phyloP scores from a whole-genome alignment of 106 monocot species.

The Ottelia alismoides region DNA sequence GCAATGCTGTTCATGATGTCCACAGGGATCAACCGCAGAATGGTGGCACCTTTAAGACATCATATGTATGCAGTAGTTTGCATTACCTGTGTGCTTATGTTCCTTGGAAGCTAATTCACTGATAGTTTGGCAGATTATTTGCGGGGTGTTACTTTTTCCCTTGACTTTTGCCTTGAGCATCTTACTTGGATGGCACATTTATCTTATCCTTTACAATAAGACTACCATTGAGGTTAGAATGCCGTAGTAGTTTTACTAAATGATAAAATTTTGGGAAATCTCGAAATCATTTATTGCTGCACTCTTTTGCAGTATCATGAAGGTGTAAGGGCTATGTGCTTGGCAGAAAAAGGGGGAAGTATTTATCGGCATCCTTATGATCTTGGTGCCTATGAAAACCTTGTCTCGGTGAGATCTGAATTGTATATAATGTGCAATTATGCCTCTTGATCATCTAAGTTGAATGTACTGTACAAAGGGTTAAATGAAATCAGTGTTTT shows the following conservation, averaged over 20 bases:
- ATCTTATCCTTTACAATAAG: slow-evolving; percentile 69
- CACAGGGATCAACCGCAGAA: slow-evolving; percentile 40
- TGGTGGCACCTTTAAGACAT: slow-evolving; percentile 45
- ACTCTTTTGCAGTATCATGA: slow-evolving; percentile 62
- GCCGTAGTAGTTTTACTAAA: neutral
- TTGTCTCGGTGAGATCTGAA: slow-evolving; percentile 53
- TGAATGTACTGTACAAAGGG: too few species aligned
- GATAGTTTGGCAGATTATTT: slow-evolving; percentile 45
- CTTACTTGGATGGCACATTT: slow-evolving; percentile 85
- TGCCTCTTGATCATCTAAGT: too few species aligned
- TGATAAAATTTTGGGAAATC: neutral
- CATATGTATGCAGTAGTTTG: slow-evolving; percentile 45
- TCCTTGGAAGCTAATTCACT: neutral
- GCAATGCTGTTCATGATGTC: slow-evolving; percentile 34
- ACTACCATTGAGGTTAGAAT: slow-evolving; percentile 78
- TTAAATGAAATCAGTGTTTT: too few species aligned
- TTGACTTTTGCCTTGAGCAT: too few species aligned
- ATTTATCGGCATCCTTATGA: slow-evolving; percentile 73
- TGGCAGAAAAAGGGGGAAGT: slow-evolving; percentile 69
- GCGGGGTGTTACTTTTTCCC: slow-evolving; percentile 55
- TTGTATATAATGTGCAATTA: too few species aligned
- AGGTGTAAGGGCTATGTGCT: slow-evolving; percentile 85
- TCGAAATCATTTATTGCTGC: neutral
- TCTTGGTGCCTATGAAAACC: slow-evolving; percentile 76
- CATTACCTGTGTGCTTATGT: neutral